A percentile compares a stretch with the other conserved stretches of the same genome.
These are phyloP conservation scores for Pythium sukuiense DNA, from an alignment of 352 stramenopile genomes.

Conservation along the genomic window DNA sequence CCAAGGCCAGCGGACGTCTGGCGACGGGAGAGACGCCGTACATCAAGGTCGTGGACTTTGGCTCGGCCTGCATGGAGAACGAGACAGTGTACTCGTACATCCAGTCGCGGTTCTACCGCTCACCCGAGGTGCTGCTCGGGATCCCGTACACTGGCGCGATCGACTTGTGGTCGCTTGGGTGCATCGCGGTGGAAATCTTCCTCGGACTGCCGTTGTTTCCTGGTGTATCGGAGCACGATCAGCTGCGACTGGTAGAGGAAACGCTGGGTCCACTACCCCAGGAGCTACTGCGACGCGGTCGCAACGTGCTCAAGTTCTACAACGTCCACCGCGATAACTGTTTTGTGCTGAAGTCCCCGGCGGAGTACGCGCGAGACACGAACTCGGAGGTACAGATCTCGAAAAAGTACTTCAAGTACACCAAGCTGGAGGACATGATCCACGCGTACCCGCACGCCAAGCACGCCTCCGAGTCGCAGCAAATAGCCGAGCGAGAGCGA, in stretches of 20 bases:
- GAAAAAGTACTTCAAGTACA: slow-evolving; percentile 62
- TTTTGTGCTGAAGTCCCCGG: slow-evolving; percentile 40
- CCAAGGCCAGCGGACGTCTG: slow-evolving; percentile 2
- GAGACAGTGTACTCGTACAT: slow-evolving; percentile 94
- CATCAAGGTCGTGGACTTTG: slow-evolving; percentile 97
- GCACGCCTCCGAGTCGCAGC: slow-evolving; percentile 22
- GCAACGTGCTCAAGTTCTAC: slow-evolving; percentile 51
- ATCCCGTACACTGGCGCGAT: slow-evolving; percentile 56
- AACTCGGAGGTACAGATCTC: slow-evolving; percentile 31
- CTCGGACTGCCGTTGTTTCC: slow-evolving; percentile 94
- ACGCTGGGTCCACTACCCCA: slow-evolving; percentile 62
- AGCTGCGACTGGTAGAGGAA: slow-evolving; percentile 92
- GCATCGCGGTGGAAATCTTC: slow-evolving; percentile 90
- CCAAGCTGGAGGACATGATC: slow-evolving; percentile 43
- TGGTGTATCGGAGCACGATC: slow-evolving; percentile 92
- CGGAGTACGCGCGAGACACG: slow-evolving; percentile 39
- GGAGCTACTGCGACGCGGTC: slow-evolving; percentile 33
- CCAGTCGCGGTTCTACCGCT: slow-evolving; percentile 93
- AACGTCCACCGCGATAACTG: slow-evolving; percentile 29
- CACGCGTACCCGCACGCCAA: slow-evolving; percentile 39
- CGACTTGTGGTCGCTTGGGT: slow-evolving; percentile 65
- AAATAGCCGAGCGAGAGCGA: slow-evolving; percentile 18
- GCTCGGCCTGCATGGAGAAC: slow-evolving; percentile 85
- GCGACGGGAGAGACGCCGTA: slow-evolving; percentile 18
- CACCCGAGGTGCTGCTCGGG: slow-evolving; percentile 66